Conservation (phyloP, 768 basidiomycete species). For the Trametes maxima region DNA sequence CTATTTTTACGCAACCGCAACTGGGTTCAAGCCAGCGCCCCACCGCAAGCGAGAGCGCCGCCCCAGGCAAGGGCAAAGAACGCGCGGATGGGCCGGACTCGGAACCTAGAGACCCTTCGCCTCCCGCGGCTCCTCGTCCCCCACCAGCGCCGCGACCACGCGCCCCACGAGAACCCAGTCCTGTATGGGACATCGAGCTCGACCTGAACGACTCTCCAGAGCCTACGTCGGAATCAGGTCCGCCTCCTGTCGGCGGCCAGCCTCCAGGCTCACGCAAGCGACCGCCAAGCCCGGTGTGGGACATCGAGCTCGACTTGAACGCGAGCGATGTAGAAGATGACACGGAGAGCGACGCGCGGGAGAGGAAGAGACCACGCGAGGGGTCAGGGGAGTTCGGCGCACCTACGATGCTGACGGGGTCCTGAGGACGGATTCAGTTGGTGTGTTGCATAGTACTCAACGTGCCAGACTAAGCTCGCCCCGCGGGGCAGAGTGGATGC, state of each 20-base stretch:
- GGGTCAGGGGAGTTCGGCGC: slow-evolving; percentile 21
- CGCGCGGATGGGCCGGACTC: not conserved
- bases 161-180: slow-evolving; percentile 50
- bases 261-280: slow-evolving; percentile 16
- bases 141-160: slow-evolving; percentile 13
- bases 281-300: slow-evolving; percentile 35
- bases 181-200: slow-evolving; percentile 75
- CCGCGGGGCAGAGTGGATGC: no score
- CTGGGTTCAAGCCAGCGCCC: slow-evolving; percentile 7
- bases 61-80: slow-evolving; percentile 10
- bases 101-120: not conserved
- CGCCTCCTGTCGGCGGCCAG: slow-evolving; percentile 1
- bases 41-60: not conserved
- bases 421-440: not conserved
- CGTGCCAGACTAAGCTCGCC: no score
- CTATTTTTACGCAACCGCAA: slow-evolving; percentile 25
- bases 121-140: slow-evolving; percentile 3
- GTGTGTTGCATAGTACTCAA: no score
- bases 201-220: slow-evolving; percentile 43
- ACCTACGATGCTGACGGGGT: slow-evolving; percentile 14
- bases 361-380: slow-evolving; percentile 15
- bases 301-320: slow-evolving; percentile 52
- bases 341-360: not conserved
- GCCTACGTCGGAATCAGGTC: slow-evolving; percentile 19
- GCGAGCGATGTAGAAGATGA: slow-evolving; percentile 14